phyloP scores from a whole-genome alignment of 495 filamentous ascomycete species.

The Lepraria neglecta region DNA sequence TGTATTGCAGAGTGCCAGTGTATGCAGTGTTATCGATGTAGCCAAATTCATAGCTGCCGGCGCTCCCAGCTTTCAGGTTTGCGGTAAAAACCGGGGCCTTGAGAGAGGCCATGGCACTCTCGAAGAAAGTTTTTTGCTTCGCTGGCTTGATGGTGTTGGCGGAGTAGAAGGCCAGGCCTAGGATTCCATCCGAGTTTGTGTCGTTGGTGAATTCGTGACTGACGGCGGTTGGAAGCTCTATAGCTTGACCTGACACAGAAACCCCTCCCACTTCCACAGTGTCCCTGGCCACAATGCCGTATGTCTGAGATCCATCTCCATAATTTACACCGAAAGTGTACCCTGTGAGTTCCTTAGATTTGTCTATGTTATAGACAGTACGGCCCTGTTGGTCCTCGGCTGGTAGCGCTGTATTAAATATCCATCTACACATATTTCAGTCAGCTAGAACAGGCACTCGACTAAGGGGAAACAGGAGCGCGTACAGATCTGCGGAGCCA shows the following conservation, averaged over 20 bases:
- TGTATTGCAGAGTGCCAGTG: slow-evolving; percentile 55
- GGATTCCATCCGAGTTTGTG: slow-evolving; percentile 59
- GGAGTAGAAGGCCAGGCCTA: slow-evolving; percentile 68
- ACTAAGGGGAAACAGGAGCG: slow-evolving; percentile 31
- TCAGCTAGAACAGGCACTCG: neutral
- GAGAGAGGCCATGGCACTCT: slow-evolving; percentile 59
- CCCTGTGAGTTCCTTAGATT: slow-evolving; percentile 45
- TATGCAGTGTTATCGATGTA: slow-evolving; percentile 61
- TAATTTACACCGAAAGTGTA: slow-evolving; percentile 63
- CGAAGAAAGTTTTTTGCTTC: slow-evolving; percentile 62
- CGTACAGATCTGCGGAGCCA: slow-evolving; percentile 75
- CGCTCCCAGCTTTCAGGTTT: slow-evolving; percentile 53
- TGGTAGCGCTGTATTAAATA: slow-evolving; percentile 63
- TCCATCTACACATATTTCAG: slow-evolving; percentile 48
- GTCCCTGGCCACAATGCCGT: slow-evolving; percentile 63
- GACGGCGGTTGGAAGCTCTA: slow-evolving; percentile 63
- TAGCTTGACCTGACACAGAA: slow-evolving; percentile 56
- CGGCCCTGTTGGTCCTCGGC: slow-evolving; percentile 42
- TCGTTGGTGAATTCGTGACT: slow-evolving; percentile 62
- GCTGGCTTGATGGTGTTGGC: slow-evolving; percentile 57
- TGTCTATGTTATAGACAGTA: slow-evolving; percentile 53
- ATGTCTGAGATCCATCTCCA: slow-evolving; percentile 65
- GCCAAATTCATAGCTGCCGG: slow-evolving; percentile 74
- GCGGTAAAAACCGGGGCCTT: slow-evolving; percentile 67
- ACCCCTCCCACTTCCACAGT: slow-evolving; percentile 68